Base-by-base conservation (phyloP, 2,329 filamentous ascomycete species). In the Sarocladiaceae sp. region DNA sequence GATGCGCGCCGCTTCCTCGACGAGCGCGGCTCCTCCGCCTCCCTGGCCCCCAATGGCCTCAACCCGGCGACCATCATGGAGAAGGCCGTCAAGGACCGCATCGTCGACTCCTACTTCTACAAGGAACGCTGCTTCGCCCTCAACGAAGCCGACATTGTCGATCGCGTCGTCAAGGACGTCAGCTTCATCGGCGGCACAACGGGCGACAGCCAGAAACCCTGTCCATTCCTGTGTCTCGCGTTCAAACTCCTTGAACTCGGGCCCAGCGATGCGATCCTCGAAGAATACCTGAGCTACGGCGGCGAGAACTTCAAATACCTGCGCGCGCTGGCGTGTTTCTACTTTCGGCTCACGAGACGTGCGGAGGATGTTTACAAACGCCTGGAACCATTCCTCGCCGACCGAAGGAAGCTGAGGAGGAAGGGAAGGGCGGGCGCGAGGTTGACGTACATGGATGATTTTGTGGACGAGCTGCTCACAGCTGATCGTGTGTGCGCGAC, bases 41-140 rank as follows among this genome's bases (percentile, higher is more conserved):
- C 81, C 27, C 78, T 94, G 18, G 83, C 93, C 50, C 89, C 80
- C 47, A 83, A 91, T 61, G 89, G 89, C 48, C 84, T 94, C 58
- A 96, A 96, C 68, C 91, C 91, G 1, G 87, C 89, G n/a, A 90
- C 86, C 4, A 86, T 97, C 48, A 86, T 97, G 76, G 91, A 97
- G 65, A 95, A 95, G 64, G 85, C 89, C 32, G 88, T 96, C 52
- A 86, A 87, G 59, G 93, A 98, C 67, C 89, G 93, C 60, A 96
- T 98, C 64, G 82, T 90, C 54, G 89, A 95, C 59, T 88, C 82
- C 44, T 94, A 95, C 68, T 98, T 95, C 71, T 98, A 89, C 85
- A 96, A 96, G 66, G 93, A 97, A 67, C 90, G 96, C 69, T 96
- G 93, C 63, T 98, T 97, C 66, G 93, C 86, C 33, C 75, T 98